Conservation (phyloP, 176 grass and related monocot genomes). For the Cocos nucifera region DNA sequence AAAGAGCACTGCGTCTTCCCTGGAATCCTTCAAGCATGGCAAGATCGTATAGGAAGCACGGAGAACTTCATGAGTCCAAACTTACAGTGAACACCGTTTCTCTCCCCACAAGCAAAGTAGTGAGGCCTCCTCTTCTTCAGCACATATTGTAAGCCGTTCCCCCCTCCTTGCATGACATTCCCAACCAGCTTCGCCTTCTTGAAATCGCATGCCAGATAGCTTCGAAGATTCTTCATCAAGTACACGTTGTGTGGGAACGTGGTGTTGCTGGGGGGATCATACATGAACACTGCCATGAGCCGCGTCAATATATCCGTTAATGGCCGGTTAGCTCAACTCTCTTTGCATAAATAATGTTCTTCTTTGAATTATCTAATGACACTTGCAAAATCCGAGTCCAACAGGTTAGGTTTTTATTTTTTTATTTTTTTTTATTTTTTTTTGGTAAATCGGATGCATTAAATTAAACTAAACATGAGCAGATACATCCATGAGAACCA, state of each 20-base stretch:
- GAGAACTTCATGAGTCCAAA: slow-evolving; percentile 79
- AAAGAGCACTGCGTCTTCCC: no score
- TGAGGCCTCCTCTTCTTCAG: slow-evolving; percentile 64
- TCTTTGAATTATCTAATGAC: no score
- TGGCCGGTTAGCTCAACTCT: no score
- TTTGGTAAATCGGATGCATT: no score
- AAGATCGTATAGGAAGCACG: slow-evolving; percentile 48
- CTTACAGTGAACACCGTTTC: slow-evolving; percentile 60
- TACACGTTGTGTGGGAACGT: slow-evolving; percentile 73
- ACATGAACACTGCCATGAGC: slow-evolving; percentile 61
- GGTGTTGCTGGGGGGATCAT: slow-evolving; percentile 71
- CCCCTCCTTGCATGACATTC: slow-evolving; percentile 52
- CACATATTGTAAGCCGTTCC: slow-evolving; percentile 59
- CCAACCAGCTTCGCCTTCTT: slow-evolving; percentile 67
- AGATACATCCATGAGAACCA: no score
- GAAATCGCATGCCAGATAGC: slow-evolving; percentile 66
- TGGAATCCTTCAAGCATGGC: slow-evolving; percentile 9
- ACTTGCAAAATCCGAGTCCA: no score
- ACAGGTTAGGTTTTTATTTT: no score
- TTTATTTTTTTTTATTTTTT: no score
- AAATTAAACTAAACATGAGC: no score
- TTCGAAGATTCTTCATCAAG: slow-evolving; percentile 46
- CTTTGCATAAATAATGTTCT: no score
- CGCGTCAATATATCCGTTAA: neutral
- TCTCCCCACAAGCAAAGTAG: slow-evolving; percentile 91